Conservation (phyloP, 108 stramenopile species). For the Nitzschia sp. region DNA sequence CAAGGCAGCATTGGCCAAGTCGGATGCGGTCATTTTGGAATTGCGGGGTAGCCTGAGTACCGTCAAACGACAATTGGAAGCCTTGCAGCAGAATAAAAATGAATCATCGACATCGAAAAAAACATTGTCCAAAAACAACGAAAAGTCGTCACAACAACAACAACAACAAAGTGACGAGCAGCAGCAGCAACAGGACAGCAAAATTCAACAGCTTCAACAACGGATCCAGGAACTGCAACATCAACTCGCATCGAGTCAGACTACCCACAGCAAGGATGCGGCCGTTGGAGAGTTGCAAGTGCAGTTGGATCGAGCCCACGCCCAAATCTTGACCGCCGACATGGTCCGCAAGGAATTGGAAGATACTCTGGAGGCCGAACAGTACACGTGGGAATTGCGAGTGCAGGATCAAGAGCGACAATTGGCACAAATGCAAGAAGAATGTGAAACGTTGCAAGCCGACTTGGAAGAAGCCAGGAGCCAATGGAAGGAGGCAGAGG, state of each 20-base stretch:
- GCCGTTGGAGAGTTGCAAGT: slow-evolving; percentile 55
- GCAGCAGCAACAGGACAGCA: neutral
- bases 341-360: slow-evolving; percentile 68
- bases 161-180: slow-evolving; percentile 6
- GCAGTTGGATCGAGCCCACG: slow-evolving; percentile 62
- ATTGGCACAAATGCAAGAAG: slow-evolving; percentile 37
- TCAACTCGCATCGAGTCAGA: neutral
- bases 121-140: too few species aligned
- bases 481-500: slow-evolving; percentile 56
- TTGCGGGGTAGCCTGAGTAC: slow-evolving; percentile 34
- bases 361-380: slow-evolving; percentile 68
- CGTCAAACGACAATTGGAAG: slow-evolving; percentile 49
- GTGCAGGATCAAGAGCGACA: slow-evolving; percentile 62
- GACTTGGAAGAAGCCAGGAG: slow-evolving; percentile 42
- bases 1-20: slow-evolving; percentile 48
- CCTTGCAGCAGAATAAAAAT: slow-evolving; percentile 6
- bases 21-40: slow-evolving; percentile 56
- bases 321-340: slow-evolving; percentile 63
- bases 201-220: slow-evolving; percentile 10
- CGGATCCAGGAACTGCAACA: slow-evolving; percentile 13
- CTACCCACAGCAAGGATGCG: slow-evolving; percentile 12
- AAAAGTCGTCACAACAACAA: neutral
- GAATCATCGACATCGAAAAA: too few species aligned
- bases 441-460: slow-evolving; percentile 25
- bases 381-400: slow-evolving; percentile 65